Percentiles rank a stretch among this genome's conserved stretches.
Conservation (phyloP, 495 filamentous ascomycete species). For the Trichoderma orchidacearum region DNA sequence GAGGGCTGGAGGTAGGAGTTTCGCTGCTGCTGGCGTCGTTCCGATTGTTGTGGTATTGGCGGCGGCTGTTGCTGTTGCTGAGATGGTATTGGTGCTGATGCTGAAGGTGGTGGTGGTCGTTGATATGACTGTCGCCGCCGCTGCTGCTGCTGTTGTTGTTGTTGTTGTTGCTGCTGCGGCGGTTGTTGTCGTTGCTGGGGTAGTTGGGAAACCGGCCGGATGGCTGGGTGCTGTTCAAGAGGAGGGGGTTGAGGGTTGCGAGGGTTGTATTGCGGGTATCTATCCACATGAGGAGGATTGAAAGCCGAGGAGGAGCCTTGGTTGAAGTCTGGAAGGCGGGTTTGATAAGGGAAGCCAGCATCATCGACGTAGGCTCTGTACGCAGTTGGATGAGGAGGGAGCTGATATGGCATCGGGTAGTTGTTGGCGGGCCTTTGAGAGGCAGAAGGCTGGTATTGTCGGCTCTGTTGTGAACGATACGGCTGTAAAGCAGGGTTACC, state of each 20-base stretch:
- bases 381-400: not conserved
- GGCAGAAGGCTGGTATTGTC: not conserved
- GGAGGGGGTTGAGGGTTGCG: not conserved
- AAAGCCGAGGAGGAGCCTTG: not conserved
- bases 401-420: not conserved
- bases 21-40: conserved; percentile 5
- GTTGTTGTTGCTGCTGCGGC: conserved; percentile 3
- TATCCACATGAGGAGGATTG: not conserved
- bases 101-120: not conserved
- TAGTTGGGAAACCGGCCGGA: conserved; percentile 4
- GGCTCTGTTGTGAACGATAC: not conserved
- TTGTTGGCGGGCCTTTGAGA: not conserved
- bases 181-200: not conserved
- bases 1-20: conserved; percentile 2
- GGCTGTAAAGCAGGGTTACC: not conserved
- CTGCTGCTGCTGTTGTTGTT: not conserved
- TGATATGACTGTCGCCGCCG: conserved; percentile 4
- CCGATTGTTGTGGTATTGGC: not conserved
- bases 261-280: not conserved
- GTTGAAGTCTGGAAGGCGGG: not conserved
- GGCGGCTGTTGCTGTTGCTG: conserved; percentile 3
- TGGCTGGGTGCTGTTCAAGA: not conserved
- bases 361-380: not conserved
- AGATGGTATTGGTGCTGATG: not conserved
- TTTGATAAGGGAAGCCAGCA: not conserved